Evolutionary conservation across 352 stramenopile genomes (phyloP), one percentile per base, ranked within the genome.

Genomic region (Globisporangium carolinianum): DNA sequence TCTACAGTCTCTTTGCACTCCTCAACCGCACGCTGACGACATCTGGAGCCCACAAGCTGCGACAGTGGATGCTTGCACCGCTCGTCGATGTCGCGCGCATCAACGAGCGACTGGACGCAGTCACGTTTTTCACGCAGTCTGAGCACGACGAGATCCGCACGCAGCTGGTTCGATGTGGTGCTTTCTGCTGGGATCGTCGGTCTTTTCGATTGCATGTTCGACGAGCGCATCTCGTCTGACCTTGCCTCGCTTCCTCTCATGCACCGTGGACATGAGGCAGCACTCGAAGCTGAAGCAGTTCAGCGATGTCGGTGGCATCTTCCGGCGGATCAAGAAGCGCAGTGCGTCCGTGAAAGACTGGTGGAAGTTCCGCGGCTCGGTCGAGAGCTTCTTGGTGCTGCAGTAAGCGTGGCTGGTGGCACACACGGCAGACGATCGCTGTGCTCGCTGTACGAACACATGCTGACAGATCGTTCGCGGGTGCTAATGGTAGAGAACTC

Each of bases 11-110:
- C 1, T 89, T 86, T 59, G 80, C 79, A 7, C 67, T 95, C 18
- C 62, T 95, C n/a, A 89, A 95, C 59, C 76, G 72, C 45, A 91
- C 81, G 10, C 62, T 89, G 36, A 95, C 85, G 5, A 87, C 83
- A 60, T 79, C 75, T 14, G 85, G 85, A 4, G 64, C 63, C 15
- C 59, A 57, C 15, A 70, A 89, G 55, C 68, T 95, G 14, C 79
- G 80, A 0, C 73, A 75, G 47, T 95, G 85, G 85, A 91, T 95
- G 78, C 57, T 95, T 17, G 69, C 75, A 42, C 85, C 85, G 38
- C 72, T 95, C 14, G 73, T 86, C 5, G 63, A 67, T n/a, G 51
- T 57, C 18, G 32, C 46, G 0, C 53, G 64, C 37, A 91, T 95
- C 47, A 61, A 79, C 32, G 68, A 86, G 54, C 73, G 85, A 1